A percentile compares a stretch with the other conserved stretches of the same genome.
Conservation (phyloP, 2,329 filamentous ascomycete genomes). For the Acrocalymma vagum region DNA sequence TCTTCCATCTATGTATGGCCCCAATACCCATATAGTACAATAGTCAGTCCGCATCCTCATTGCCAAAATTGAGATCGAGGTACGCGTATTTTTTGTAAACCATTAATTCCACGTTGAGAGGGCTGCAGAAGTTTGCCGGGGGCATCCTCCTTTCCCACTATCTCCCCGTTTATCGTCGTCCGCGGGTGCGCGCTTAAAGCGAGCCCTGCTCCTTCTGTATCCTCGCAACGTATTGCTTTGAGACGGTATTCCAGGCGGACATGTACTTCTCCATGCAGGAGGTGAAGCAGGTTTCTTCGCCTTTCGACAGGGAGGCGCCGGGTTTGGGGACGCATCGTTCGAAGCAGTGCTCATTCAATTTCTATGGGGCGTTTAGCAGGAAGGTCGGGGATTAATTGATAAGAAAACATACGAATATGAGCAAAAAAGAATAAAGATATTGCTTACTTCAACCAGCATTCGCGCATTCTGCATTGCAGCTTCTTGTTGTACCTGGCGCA, state of each 20-base stretch:
- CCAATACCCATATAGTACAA: too few species aligned
- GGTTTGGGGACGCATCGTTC: conserved; percentile 64
- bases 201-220: conserved; percentile 60
- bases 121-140: too few species aligned
- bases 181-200: too few species aligned
- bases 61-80: too few species aligned
- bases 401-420: conserved; percentile 1
- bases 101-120: too few species aligned
- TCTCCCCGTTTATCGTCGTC: too few species aligned
- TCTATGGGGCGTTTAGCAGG: conserved; percentile 41
- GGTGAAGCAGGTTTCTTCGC: conserved; percentile 60
- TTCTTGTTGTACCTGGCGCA: conserved; percentile 63
- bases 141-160: too few species aligned
- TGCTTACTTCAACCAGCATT: conserved; percentile 57
- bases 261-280: conserved; percentile 66
- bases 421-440: conserved; percentile 1
- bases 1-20: too few species aligned
- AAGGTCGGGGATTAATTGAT: background rate
- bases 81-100: too few species aligned
- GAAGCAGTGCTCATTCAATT: conserved; percentile 66
- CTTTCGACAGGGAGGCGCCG: conserved; percentile 57
- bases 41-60: too few species aligned
- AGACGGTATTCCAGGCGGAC: conserved; percentile 61
- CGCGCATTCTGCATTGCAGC: conserved; percentile 61
- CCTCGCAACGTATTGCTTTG: conserved; percentile 57